These are phyloP conservation scores for Trichoderma citrinoviride DNA, from an alignment of 2,329 filamentous ascomycete species.

Conservation along the genomic window DNA sequence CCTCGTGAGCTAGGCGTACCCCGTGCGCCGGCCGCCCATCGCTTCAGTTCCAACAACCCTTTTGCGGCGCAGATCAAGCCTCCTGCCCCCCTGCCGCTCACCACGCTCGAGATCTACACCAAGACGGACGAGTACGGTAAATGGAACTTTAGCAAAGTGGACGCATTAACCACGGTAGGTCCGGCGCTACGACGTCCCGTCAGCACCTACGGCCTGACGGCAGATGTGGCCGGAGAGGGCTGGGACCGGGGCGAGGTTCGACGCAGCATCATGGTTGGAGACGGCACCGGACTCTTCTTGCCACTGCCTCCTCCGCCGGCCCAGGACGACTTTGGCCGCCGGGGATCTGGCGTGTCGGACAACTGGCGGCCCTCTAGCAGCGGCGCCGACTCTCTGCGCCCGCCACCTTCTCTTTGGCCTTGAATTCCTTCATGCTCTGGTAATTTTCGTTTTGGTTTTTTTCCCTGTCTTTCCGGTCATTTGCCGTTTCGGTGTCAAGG, in stretches of 20 bases:
- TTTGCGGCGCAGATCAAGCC: conserved; percentile 43
- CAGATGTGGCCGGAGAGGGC: conserved; percentile 47
- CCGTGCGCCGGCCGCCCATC: conserved; percentile 30
- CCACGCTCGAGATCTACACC: conserved; percentile 59
- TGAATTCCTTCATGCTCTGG: neutral
- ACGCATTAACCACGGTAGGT: conserved; percentile 32
- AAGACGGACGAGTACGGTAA: conserved; percentile 57
- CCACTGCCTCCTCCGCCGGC: conserved; percentile 43
- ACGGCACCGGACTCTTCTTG: conserved; percentile 52
- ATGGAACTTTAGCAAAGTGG: conserved; percentile 57
- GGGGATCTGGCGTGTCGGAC: conserved; percentile 26
- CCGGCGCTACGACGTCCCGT: conserved; percentile 42
- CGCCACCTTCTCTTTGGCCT: conserved; percentile 4
- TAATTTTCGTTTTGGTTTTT: neutral
- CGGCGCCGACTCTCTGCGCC: conserved; percentile 16
- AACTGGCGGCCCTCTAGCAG: conserved; percentile 29
- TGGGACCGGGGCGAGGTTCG: conserved; percentile 54
- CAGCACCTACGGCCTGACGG: conserved; percentile 57
- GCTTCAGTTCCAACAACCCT: conserved; percentile 61
- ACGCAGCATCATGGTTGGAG: conserved; percentile 53
- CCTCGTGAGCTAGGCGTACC: conserved; percentile 30
- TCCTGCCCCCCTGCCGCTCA: conserved; percentile 42
- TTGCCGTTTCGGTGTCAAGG: conserved; percentile 1
- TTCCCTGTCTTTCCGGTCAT: neutral
- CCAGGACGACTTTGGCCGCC: neutral